phyloP scores from a whole-genome alignment of 139 green algal genomes.

The Deuterostichococcus epilithicus region DNA sequence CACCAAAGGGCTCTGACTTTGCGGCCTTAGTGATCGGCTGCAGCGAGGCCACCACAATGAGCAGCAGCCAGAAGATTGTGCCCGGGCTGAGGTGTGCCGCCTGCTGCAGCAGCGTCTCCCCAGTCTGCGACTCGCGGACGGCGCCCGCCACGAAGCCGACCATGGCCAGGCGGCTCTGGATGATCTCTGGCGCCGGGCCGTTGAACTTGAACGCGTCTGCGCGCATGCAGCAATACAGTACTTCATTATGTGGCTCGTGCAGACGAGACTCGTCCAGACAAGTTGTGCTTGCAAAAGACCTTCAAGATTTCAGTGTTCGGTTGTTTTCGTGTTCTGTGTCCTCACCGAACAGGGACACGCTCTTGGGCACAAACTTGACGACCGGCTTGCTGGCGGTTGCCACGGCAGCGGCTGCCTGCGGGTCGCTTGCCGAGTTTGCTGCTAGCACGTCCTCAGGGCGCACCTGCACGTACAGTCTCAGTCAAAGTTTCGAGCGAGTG shows the following conservation, averaged over 20 bases:
- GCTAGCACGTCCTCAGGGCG: background rate
- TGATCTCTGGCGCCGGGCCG: constrained; percentile 69
- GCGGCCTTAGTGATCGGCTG: constrained; percentile 68
- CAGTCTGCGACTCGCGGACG: constrained; percentile 41
- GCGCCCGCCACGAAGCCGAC: constrained; percentile 59
- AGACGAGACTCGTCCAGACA: background rate
- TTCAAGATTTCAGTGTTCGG: background rate
- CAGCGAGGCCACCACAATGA: constrained; percentile 45
- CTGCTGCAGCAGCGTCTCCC: constrained; percentile 50
- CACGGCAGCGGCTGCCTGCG: background rate
- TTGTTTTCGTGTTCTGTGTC: no score
- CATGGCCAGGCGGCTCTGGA: constrained; percentile 79
- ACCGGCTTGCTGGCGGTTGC: background rate
- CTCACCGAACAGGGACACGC: background rate
- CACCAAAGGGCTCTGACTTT: constrained; percentile 67
- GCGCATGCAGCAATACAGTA: no score
- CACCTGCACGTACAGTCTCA: no score
- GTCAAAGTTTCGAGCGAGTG: no score
- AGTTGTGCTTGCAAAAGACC: background rate
- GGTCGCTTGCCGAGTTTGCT: background rate
- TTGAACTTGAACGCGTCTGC: constrained; percentile 63
- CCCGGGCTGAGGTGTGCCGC: constrained; percentile 6
- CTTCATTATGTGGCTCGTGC: no score
- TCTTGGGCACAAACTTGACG: background rate
- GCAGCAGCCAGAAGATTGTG: constrained; percentile 4